Evolutionary conservation across 768 basidiomycete genomes (phyloP), one percentile per base, ranked within the genome.

Genomic region (Kwoniella sp.): DNA sequence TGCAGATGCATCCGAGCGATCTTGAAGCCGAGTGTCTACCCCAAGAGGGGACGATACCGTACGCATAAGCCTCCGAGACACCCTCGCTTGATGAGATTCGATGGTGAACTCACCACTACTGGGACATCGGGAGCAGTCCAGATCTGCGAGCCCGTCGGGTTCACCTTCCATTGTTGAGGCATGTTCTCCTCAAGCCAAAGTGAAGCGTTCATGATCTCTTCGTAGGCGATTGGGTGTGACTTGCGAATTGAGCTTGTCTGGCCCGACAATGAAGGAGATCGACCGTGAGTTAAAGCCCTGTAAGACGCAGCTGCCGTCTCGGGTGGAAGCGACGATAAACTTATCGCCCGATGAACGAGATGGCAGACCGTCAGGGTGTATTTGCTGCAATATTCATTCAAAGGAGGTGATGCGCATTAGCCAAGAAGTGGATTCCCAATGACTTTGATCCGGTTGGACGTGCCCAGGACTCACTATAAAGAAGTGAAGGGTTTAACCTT

Each of bases 91-190:
- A 45, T 45, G 8, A 45, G 9, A 17, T 3, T 4, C 8, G 15
- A 45, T 3, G 41, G 25, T 25, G 1, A 9, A 72, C 71, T 54
- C 47, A 72, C 71, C 13, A 66, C 45, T 1, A 68, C 22, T 3
- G 68, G 62, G 4, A 68, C 63, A 31, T 70, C 69, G 4, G 62
- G 63, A 20, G 54, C 47, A 7, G 23, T 15, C 70, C 70, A 72
- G 5, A 31, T 56, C 13, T 55, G 29, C 23, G n/a, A 47, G 11
- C 51, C 45, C 17, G 54, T 30, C 15, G 48, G 34, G 3, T 56
- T 45, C 54, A 66, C 56, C 8, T 30, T 50, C 56, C 54, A 59
- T 28, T 66, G 31, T 22, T 47, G 34, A 9, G 67, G 61, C 20
- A 72, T 56, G 11, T 52, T 55, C 11, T 30, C 23, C 22, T 67